phyloP scores from a whole-genome alignment of 1,284 basidiomycete species.

The Takashimella tepidaria region DNA sequence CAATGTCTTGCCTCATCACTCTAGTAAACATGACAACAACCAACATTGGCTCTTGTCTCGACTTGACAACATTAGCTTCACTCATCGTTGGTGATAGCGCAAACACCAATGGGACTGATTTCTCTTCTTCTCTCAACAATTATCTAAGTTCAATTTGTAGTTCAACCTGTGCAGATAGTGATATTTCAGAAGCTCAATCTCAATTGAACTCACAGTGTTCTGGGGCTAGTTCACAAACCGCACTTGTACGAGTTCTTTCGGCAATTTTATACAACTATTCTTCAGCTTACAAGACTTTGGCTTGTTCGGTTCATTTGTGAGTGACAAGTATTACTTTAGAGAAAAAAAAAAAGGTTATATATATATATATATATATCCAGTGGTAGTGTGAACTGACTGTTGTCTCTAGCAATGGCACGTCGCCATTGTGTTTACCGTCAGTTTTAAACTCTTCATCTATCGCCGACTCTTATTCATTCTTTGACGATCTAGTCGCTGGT shows the following conservation, averaged over 20 bases:
- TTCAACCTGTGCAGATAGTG: constrained; percentile 14
- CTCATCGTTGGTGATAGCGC: constrained; percentile 17
- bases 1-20: constrained; percentile 36
- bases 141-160: constrained; percentile 26
- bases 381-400: no score
- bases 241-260: constrained; percentile 17
- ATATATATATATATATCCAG: no score
- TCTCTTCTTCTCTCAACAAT: constrained; percentile 21
- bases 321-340: constrained; percentile 3
- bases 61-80: constrained; percentile 19
- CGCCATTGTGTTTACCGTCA: constrained; percentile 23
- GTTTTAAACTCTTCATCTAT: constrained; percentile 17
- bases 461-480: constrained; percentile 29
- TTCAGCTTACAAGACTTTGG: constrained; percentile 31
- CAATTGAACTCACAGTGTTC: constrained; percentile 20
- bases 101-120: constrained; percentile 1
- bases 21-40: constrained; percentile 36
- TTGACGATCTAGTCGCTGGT: constrained; percentile 29
- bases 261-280: constrained; percentile 28
- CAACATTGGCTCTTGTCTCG: constrained; percentile 29
- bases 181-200: constrained; percentile 18
- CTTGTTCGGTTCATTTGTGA: constrained; percentile 34
- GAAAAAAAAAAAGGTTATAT: neutral
- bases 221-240: constrained; percentile 7
- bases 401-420: constrained; percentile 29